These are phyloP conservation scores for Botrytis sinoallii DNA, from an alignment of 2,329 filamentous ascomycete genomes.

Conservation along the genomic window DNA sequence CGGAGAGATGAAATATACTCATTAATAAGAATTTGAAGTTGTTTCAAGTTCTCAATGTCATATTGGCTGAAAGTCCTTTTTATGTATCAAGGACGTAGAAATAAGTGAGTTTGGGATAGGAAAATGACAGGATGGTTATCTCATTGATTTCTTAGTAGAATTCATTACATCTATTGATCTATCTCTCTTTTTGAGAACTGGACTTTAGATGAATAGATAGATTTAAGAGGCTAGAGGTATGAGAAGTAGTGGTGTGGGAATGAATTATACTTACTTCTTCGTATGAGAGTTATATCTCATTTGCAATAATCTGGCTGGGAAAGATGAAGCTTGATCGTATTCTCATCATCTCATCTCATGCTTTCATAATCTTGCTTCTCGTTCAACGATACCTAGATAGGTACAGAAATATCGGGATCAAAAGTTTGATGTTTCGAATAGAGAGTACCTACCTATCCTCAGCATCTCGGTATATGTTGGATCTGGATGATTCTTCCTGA, in stretches of 20 bases:
- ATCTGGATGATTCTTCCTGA: no score
- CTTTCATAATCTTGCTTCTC: not conserved
- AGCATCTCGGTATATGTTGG: not conserved
- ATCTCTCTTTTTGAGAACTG: no score
- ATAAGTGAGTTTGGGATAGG: not conserved
- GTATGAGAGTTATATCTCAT: not conserved
- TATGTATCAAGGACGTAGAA: not conserved
- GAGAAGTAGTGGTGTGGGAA: not conserved
- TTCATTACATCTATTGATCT: no score
- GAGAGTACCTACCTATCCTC: not conserved
- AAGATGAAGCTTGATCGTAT: no score
- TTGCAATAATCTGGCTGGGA: not conserved
- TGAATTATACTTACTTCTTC: not conserved
- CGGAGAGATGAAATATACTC: no score
- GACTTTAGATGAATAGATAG: accelerated
- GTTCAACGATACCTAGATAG: not conserved
- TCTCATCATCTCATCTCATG: not conserved
- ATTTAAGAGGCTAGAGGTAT: not conserved
- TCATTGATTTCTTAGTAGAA: accelerated
- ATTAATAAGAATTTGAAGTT: no score
- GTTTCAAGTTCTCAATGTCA: no score
- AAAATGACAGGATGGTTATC: not conserved
- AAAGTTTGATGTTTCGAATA: not conserved
- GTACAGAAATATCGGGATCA: not conserved
- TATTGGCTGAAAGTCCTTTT: not conserved